Conservation (phyloP, 345 rosid species). For the Citrus cavaleriei region DNA sequence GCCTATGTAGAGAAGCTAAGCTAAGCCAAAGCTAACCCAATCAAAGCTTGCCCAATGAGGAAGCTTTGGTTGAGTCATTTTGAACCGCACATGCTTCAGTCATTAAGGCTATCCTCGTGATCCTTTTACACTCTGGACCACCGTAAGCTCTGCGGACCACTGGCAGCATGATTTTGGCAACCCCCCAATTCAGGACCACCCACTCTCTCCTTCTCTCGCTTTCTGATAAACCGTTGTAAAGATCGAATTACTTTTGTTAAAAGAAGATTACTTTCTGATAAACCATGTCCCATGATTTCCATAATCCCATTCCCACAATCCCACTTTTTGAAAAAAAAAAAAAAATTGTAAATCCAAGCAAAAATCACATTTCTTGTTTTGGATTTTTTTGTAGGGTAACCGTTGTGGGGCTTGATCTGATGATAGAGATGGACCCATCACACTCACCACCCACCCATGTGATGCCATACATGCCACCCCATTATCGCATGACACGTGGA, state of each 20-base stretch:
- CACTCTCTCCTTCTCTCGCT: not conserved
- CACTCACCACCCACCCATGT: slow-evolving; percentile 18
- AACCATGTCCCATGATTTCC: not conserved
- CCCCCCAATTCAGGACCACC: not conserved
- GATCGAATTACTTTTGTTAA: slow-evolving; percentile 18
- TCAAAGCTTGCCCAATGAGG: not conserved
- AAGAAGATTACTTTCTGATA: slow-evolving; percentile 11
- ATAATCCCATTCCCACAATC: too few species aligned
- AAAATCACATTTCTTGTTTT: not conserved
- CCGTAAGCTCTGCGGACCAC: not conserved
- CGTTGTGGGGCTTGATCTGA: not conserved
- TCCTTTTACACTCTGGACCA: not conserved
- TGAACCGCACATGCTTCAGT: not conserved
- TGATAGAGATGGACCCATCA: not conserved
- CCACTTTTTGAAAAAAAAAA: not conserved
- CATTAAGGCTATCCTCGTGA: not conserved
- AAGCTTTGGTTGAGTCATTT: not conserved
- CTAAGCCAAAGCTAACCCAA: not conserved
- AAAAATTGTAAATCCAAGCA: not conserved
- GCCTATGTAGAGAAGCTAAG: too few species aligned
- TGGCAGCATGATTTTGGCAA: not conserved
- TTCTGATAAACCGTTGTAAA: not conserved
- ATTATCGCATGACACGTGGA: slow-evolving; percentile 9
- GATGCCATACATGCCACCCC: slow-evolving; percentile 9
- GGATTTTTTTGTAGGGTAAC: not conserved